Evolutionary conservation across 140 eudicot species (phyloP).

Genomic region (Stevia rebaudiana): DNA sequence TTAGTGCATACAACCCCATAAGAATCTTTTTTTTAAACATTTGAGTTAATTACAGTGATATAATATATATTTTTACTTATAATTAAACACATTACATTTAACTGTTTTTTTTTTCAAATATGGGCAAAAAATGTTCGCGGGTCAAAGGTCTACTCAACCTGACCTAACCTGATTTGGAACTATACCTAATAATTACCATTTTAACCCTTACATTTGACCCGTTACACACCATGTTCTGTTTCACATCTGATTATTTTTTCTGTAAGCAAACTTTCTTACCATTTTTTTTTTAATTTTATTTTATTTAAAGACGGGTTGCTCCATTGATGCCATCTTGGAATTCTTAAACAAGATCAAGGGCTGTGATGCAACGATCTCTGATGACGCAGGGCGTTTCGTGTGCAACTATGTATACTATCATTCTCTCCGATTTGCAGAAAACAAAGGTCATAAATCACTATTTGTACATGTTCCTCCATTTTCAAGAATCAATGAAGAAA

Average conservation of each 20-base stretch:
- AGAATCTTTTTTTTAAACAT: too few relatives aligned
- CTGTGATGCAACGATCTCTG: slow-evolving; percentile 36
- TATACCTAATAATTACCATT: background rate
- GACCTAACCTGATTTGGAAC: background rate
- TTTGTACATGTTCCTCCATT: slow-evolving; percentile 74
- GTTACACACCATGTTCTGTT: background rate
- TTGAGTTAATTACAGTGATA: background rate
- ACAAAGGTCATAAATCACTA: slow-evolving; percentile 58
- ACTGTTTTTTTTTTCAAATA: background rate
- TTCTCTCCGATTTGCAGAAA: slow-evolving; percentile 62
- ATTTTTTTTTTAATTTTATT: background rate
- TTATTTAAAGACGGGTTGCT: slow-evolving; percentile 39
- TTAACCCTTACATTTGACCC: background rate
- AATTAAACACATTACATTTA: background rate
- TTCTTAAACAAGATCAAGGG: slow-evolving; percentile 36
- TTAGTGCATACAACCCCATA: background rate
- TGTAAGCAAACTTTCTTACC: background rate
- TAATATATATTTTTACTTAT: background rate
- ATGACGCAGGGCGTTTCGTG: slow-evolving; percentile 67
- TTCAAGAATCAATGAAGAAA: slow-evolving; percentile 46
- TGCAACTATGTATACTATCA: slow-evolving; percentile 80
- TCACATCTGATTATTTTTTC: background rate
- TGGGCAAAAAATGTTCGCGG: background rate
- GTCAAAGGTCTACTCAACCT: background rate
- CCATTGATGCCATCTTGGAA: slow-evolving; percentile 36